Evolutionary conservation across 2,329 filamentous ascomycete genomes (phyloP).

Genomic region (Calonectria multiphialidica): DNA sequence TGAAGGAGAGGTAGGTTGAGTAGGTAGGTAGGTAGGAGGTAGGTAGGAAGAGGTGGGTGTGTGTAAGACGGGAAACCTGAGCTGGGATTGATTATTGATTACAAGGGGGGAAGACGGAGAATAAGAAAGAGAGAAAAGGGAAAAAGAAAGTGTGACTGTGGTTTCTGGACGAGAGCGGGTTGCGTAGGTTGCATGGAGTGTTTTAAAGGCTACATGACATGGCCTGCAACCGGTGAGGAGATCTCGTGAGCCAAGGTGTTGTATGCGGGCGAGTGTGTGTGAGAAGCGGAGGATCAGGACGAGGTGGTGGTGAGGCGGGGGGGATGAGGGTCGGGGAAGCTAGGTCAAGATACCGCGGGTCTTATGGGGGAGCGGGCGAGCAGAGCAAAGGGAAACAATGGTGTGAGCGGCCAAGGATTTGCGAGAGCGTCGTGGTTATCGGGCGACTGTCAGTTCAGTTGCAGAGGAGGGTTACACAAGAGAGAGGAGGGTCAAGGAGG

Average conservation of each 20-base stretch:
- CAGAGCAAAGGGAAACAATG: not conserved
- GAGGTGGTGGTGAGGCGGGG: not conserved
- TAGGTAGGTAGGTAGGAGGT: not conserved
- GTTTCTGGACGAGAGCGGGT: not conserved
- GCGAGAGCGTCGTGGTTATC: constrained; percentile 4
- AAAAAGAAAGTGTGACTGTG: constrained; percentile 2
- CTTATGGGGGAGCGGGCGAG: not conserved
- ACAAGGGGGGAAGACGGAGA: constrained; percentile 5
- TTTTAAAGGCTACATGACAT: constrained; percentile 23
- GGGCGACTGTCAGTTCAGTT: constrained; percentile 1
- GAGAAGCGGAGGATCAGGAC: not conserved
- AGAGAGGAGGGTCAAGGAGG: not conserved
- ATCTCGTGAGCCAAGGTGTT: constrained; percentile 7
- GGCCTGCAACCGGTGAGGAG: constrained; percentile 3
- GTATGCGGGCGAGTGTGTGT: not conserved
- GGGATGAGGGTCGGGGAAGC: constrained; percentile 15
- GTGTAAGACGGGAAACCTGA: constrained; percentile 17
- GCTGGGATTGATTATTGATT: constrained; percentile 1
- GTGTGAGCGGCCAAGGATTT: not conserved
- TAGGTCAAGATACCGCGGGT: constrained; percentile 6
- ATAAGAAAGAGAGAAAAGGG: constrained; percentile 18
- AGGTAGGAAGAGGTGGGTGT: constrained; percentile 9
- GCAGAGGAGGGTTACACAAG: constrained; percentile 13
- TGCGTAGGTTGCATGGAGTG: not conserved
- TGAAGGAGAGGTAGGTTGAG: not conserved